These are phyloP conservation scores for Dipteronia sinensis DNA, from an alignment of 345 rosid species.

Conservation along the genomic window DNA sequence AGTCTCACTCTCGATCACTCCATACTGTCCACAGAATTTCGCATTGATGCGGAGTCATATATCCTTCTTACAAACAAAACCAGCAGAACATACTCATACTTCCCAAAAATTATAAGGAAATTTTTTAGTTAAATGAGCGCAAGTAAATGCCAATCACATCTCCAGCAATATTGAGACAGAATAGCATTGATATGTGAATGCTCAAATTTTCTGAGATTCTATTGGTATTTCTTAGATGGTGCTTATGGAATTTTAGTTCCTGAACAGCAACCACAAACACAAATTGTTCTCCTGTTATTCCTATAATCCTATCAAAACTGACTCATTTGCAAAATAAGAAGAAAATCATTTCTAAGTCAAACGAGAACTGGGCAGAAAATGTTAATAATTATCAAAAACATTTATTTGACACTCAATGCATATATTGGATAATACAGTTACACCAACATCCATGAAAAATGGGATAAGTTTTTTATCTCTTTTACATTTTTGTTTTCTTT, in stretches of 20 bases:
- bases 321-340: background rate
- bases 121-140: slow-evolving; percentile 16
- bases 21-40: slow-evolving; percentile 72
- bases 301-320: background rate
- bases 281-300: background rate
- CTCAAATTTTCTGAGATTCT: slow-evolving; percentile 11
- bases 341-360: background rate
- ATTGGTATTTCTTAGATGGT: background rate
- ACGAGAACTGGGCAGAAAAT: background rate
- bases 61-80: slow-evolving; percentile 47
- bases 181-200: background rate
- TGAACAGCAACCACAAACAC: background rate
- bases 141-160: slow-evolving; percentile 2
- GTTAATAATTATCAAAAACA: background rate
- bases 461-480: background rate
- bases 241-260: slow-evolving; percentile 2
- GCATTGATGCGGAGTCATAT: slow-evolving; percentile 55
- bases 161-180: slow-evolving; percentile 1
- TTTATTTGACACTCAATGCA: background rate
- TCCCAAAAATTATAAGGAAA: slow-evolving; percentile 29
- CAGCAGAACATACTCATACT: slow-evolving; percentile 36
- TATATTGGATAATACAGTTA: background rate
- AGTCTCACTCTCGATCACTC: slow-evolving; percentile 82
- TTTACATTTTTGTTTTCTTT: background rate
- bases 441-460: background rate